These are phyloP conservation scores for Suhomyces canberraensis DNA, from an alignment of 805 yeast genomes.

Conservation along the genomic window DNA sequence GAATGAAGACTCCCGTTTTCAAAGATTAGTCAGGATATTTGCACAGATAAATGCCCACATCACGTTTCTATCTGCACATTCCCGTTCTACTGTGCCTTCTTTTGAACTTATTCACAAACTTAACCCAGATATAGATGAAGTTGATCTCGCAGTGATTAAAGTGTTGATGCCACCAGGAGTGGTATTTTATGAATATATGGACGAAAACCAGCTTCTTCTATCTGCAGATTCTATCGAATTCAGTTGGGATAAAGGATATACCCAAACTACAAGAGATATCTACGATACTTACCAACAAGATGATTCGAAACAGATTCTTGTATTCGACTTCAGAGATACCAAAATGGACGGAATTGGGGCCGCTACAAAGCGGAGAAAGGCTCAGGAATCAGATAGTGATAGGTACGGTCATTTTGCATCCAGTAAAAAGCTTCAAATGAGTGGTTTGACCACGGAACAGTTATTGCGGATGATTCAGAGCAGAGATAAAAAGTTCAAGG, in stretches of 20 bases:
- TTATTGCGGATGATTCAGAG: constrained; percentile 58
- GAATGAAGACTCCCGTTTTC: too few relatives aligned
- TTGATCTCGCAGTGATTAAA: constrained; percentile 64
- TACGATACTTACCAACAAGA: constrained; percentile 53
- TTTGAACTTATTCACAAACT: constrained; percentile 27
- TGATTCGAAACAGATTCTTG: constrained; percentile 53
- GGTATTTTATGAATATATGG: constrained; percentile 65
- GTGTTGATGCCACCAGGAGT: constrained; percentile 67
- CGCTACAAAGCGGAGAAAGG: constrained; percentile 20
- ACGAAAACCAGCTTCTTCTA: constrained; percentile 61
- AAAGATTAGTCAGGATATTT: constrained; percentile 13
- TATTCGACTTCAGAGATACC: constrained; percentile 78
- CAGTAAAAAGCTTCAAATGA: constrained; percentile 44
- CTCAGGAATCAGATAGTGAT: constrained; percentile 10
- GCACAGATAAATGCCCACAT: constrained; percentile 35
- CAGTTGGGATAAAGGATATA: constrained; percentile 33
- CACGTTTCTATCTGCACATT: constrained; percentile 37
- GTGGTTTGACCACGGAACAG: constrained; percentile 52
- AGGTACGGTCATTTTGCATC: constrained; percentile 23
- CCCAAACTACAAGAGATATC: constrained; percentile 42
- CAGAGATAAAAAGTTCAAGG: constrained; percentile 51
- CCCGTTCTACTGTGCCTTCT: constrained; percentile 32
- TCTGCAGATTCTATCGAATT: constrained; percentile 43
- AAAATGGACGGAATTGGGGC: constrained; percentile 47
- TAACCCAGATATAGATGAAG: constrained; percentile 28